A percentile compares a stretch with the other conserved stretches of the same genome.
Conservation (phyloP, 306 rosid species). For the Malus fusca region DNA sequence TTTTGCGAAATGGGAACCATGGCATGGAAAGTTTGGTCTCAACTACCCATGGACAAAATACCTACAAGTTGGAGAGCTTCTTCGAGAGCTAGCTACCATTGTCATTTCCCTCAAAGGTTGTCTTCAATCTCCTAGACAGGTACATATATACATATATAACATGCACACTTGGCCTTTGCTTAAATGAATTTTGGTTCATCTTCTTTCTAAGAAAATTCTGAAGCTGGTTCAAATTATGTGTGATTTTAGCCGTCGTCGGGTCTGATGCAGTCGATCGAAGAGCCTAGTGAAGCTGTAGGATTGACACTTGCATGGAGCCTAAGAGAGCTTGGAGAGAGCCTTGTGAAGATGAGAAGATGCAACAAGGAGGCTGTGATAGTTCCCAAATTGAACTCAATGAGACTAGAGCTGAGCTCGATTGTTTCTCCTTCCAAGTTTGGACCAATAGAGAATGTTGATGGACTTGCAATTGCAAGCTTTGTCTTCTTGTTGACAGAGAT, state of each 20-base stretch:
- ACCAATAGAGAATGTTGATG: slow-evolving; percentile 29
- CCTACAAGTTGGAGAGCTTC: slow-evolving; percentile 57
- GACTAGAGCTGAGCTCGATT: slow-evolving; percentile 32
- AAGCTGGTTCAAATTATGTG: background rate
- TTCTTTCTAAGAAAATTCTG: background rate
- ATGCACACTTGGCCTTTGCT: background rate
- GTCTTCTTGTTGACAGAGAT: slow-evolving; percentile 44
- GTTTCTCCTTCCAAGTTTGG: slow-evolving; percentile 24
- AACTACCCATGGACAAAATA: slow-evolving; percentile 77
- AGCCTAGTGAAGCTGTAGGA: slow-evolving; percentile 46
- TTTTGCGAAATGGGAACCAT: slow-evolving; percentile 96
- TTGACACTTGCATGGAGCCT: slow-evolving; percentile 34
- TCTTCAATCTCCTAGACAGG: slow-evolving; percentile 63
- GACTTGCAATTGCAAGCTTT: slow-evolving; percentile 41
- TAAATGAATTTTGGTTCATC: background rate
- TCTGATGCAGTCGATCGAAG: slow-evolving; percentile 23
- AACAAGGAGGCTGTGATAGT: slow-evolving; percentile 21
- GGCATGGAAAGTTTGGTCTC: slow-evolving; percentile 93
- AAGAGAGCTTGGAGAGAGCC: slow-evolving; percentile 62
- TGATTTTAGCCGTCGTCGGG: slow-evolving; percentile 25
- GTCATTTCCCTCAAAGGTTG: slow-evolving; percentile 40
- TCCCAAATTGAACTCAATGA: slow-evolving; percentile 43
- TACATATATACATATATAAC: background rate
- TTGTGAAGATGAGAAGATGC: slow-evolving; percentile 48
- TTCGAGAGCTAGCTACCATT: slow-evolving; percentile 61